phyloP scores from a whole-genome alignment of 257 asterid species.

The Lycium ferocissimum region DNA sequence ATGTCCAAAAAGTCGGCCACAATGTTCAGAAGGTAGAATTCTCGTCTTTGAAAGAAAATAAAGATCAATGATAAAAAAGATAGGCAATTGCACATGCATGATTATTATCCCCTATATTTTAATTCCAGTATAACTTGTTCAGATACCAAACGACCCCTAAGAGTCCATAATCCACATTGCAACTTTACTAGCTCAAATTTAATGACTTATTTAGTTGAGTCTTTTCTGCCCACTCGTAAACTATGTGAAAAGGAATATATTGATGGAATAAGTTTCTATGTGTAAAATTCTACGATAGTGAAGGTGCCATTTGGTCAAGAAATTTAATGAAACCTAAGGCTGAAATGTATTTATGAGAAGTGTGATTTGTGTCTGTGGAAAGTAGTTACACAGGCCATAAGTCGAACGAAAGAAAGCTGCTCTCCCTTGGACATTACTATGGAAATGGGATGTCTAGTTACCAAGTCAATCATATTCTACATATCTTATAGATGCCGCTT shows the following conservation, averaged over 20 bases:
- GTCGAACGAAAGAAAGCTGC: neutral
- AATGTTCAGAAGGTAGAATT: neutral
- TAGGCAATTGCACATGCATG: neutral
- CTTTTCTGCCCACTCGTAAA: neutral
- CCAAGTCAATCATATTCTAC: neutral
- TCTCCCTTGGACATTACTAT: neutral
- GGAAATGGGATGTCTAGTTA: neutral
- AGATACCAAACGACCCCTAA: neutral
- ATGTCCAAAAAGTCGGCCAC: neutral
- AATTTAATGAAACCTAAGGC: neutral
- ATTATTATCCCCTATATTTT: neutral
- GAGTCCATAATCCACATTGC: neutral
- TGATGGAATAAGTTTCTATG: neutral
- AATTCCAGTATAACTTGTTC: neutral
- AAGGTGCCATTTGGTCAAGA: neutral
- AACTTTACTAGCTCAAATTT: neutral
- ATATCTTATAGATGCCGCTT: neutral
- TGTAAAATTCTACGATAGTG: neutral
- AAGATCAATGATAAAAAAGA: neutral
- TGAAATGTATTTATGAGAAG: neutral
- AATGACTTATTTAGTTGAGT: neutral
- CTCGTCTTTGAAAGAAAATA: neutral
- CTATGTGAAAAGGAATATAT: neutral
- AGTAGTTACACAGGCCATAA: neutral
- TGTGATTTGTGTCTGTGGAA: neutral